Evolutionary conservation across 2,329 filamentous ascomycete species (phyloP).

Genomic region (Alternaria infectoria): DNA sequence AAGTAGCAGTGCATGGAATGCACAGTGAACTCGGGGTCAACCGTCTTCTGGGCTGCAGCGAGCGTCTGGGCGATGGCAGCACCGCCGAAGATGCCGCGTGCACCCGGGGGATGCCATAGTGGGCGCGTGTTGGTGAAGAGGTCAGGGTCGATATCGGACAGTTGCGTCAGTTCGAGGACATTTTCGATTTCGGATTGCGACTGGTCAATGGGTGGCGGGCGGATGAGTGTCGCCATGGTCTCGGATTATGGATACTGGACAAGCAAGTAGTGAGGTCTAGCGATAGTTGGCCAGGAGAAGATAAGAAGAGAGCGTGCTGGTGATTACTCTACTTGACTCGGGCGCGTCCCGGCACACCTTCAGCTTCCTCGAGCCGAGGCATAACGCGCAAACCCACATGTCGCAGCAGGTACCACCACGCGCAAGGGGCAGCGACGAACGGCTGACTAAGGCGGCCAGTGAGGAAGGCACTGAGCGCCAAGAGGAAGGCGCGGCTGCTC

Average conservation of each 20-base stretch:
- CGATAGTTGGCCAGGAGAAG: background rate
- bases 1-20: slow-evolving; percentile 99
- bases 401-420: slow-evolving; percentile 4
- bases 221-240: slow-evolving; percentile 67
- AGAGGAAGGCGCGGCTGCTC: slow-evolving; percentile 2
- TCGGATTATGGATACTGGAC: background rate
- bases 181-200: slow-evolving; percentile 85
- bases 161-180: slow-evolving; percentile 81
- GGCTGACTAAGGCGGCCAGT: slow-evolving; percentile 15
- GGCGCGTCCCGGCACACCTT: slow-evolving; percentile 15
- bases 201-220: slow-evolving; percentile 74
- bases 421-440: background rate
- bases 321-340: background rate
- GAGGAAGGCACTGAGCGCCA: slow-evolving; percentile 1
- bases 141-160: slow-evolving; percentile 78
- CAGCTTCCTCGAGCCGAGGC: slow-evolving; percentile 30
- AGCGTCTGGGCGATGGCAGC: slow-evolving; percentile 92
- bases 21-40: slow-evolving; percentile 78
- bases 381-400: slow-evolving; percentile 9
- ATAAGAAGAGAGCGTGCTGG: background rate
- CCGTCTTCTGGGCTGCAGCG: slow-evolving; percentile 84
- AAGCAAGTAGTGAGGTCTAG: background rate
- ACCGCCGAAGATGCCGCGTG: slow-evolving; percentile 91
- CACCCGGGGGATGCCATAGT: slow-evolving; percentile 89
- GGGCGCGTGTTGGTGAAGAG: slow-evolving; percentile 94